Evolutionary conservation across 495 filamentous ascomycete species (phyloP), one percentile per base, ranked within the genome.

Genomic region (Trichoderma parareesei): DNA sequence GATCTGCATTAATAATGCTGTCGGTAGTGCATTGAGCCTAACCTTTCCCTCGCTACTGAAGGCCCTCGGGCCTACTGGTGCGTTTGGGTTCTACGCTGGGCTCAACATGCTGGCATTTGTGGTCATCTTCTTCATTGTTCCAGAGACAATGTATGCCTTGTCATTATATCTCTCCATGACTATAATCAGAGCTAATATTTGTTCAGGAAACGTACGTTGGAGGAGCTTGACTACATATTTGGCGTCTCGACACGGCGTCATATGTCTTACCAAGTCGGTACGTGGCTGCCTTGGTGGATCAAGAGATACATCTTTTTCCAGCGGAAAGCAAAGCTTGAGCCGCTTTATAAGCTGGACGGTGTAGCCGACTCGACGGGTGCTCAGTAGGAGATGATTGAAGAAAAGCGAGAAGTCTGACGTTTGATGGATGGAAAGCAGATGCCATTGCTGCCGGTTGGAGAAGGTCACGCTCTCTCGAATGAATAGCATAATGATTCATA

Each of bases 41-140:
- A 86, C 85, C 0, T 86, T 83, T 75, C 84, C 84, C 0, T 69
- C 71, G 27, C 72, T 88, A 16, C 67, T 77, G 38, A 67, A 68
- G 1, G 74, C 78, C 5, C 81, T 88, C 65, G 79, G 77, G 16
- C 76, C 83, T 2, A 79, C 81, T 44, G 85, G 84, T 11, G 84
- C 82, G 3, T 87, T 70, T 66, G 68, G 79, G n/a, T 85, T 84
- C 76, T 89, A 88, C 70, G 85, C 85, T 1, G 83, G 74, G 13
- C 81, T 84, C 73, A 86, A 84, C 73, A 49, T 85, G 5, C 66
- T 85, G n/a, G 83, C 82, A 33, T 85, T 80, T 77, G 65, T 83
- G 46, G 68, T 84, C 65, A 81, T 86, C 20, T 75, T 85, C 64
- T 70, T 82, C 37, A 83, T 84, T 66, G 79, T 86, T 8, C 81